phyloP scores from a whole-genome alignment of 1,284 basidiomycete genomes.

The Ganoderma meredithae region DNA sequence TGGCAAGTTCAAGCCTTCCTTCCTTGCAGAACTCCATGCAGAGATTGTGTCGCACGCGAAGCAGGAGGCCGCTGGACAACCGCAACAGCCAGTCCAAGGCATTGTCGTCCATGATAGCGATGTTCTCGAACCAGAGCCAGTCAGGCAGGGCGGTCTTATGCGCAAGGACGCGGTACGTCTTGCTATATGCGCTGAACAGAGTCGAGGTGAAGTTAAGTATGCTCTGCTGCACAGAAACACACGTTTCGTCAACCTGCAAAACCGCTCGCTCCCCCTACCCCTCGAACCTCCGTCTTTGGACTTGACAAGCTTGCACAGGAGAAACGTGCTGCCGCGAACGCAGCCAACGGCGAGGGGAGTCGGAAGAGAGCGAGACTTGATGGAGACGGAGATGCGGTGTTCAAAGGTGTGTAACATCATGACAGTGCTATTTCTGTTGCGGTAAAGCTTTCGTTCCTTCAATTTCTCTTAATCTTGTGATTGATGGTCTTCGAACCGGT shows the following conservation, averaged over 20 bases:
- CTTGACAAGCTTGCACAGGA: conserved; percentile 88
- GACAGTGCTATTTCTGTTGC: background rate
- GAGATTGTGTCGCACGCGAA: conserved; percentile 69
- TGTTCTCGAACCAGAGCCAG: conserved; percentile 80
- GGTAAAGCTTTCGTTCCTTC: background rate
- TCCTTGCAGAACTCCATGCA: conserved; percentile 63
- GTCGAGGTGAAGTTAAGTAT: background rate
- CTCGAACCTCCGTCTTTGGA: conserved; percentile 80
- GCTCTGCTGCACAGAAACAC: conserved; percentile 59
- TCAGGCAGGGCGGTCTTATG: conserved; percentile 80
- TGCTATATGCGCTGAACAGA: background rate
- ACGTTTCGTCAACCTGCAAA: conserved; percentile 79
- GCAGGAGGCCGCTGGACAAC: conserved; percentile 65
- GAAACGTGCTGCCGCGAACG: conserved; percentile 72
- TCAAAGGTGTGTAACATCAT: conserved; percentile 73
- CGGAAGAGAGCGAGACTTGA: conserved; percentile 75
- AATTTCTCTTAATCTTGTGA: background rate
- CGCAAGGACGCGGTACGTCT: conserved; percentile 69
- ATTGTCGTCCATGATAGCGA: conserved; percentile 85
- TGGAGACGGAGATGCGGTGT: conserved; percentile 65
- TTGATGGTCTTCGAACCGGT: background rate
- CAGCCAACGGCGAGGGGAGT: conserved; percentile 51
- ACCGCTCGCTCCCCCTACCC: conserved; percentile 75
- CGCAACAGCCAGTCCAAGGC: conserved; percentile 67
- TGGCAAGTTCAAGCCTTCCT: conserved; percentile 82